Evolutionary conservation across 331 rosid species (phyloP), one percentile per base, ranked within the genome.

Genomic region (Spiraea crenata): DNA sequence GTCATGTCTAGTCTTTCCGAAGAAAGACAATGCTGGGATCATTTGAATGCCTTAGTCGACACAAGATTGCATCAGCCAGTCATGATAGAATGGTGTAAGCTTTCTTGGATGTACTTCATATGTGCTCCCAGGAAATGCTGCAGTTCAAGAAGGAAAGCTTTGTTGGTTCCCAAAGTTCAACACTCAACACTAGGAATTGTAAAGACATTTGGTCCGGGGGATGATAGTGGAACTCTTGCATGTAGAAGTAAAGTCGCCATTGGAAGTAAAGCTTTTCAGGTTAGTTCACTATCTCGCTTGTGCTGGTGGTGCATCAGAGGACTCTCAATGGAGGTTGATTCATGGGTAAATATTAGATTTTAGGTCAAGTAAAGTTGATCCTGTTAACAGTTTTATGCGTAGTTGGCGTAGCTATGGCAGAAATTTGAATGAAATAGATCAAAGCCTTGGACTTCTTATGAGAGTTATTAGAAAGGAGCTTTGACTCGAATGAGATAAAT

Each of bases 41-140:
- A 34, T 69, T 20, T 51, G 38, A 41, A 54, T 19, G 15, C 19
- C 19, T 10, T 38, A 55, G 5, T 56, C 62, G 17, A 35, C 19
- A 57, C 44, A 34, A 42, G 71, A 64, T 40, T 41, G 20, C 78
- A 58, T 65, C 54, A n/a, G 20, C 34, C 34, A 14, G 25, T 50
- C 48, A 19, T 61, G 71, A 34, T 65, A 57, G 60, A 37, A 34
- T 17, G 45, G 45, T 5, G 45, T 41, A 0, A 40, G 8, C 31
- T 39, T 40, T 14, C 16, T 16, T 6, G 10, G 38, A 41, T 41
- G 46, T 15, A 37, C n/a, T 15, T 35, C 16, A 20, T 46, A 40
- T 3, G 10, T 16, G 67, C 16, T 7, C 45, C 46, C 34, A 48
- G 2, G n/a, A 19, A 40, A 7, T 14, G 25, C 35, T 49, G 11